A percentile compares a stretch with the other conserved stretches of the same genome.
Conservation (phyloP, 1,284 basidiomycete species). For the Tilletiopsis washingtonensis region DNA sequence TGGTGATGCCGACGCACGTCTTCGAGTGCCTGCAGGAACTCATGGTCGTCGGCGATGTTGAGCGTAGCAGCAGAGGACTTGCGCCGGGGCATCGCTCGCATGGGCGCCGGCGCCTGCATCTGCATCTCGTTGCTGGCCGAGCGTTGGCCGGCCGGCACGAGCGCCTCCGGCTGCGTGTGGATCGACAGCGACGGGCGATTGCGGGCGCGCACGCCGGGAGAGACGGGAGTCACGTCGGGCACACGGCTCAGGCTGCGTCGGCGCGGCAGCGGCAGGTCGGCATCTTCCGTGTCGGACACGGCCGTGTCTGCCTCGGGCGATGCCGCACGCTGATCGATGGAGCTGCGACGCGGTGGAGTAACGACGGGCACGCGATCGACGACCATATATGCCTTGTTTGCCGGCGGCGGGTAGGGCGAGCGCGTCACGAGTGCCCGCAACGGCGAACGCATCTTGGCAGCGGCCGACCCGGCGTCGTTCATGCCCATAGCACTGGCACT, state of each 20-base stretch:
- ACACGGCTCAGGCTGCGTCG: background rate
- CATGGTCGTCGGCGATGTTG: slow-evolving; percentile 35
- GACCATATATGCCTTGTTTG: too few relatives aligned
- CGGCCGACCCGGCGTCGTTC: too few relatives aligned
- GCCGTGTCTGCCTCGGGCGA: too few relatives aligned
- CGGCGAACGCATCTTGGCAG: too few relatives aligned
- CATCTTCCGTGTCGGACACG: slow-evolving; percentile 6
- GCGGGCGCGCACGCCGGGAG: background rate
- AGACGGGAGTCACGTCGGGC: too few relatives aligned
- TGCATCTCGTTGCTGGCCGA: slow-evolving; percentile 3
- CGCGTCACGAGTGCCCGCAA: too few relatives aligned
- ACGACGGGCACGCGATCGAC: too few relatives aligned
- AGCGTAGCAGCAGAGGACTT: slow-evolving; percentile 32
- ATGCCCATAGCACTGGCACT: too few relatives aligned
- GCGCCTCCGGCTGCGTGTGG: slow-evolving; percentile 7
- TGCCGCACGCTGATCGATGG: too few relatives aligned
- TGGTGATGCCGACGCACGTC: slow-evolving; percentile 26
- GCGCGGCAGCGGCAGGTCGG: slow-evolving; percentile 2
- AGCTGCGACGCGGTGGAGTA: too few relatives aligned
- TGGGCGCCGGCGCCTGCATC: too few relatives aligned
- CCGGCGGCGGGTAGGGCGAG: too few relatives aligned
- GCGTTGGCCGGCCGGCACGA: slow-evolving; percentile 2
- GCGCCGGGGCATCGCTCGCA: slow-evolving; percentile 2
- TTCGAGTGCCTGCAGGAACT: slow-evolving; percentile 38
- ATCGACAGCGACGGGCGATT: slow-evolving; percentile 5